These are phyloP conservation scores for Glaciozyma antarctica DNA, from an alignment of 768 basidiomycete species.

Conservation along the genomic window DNA sequence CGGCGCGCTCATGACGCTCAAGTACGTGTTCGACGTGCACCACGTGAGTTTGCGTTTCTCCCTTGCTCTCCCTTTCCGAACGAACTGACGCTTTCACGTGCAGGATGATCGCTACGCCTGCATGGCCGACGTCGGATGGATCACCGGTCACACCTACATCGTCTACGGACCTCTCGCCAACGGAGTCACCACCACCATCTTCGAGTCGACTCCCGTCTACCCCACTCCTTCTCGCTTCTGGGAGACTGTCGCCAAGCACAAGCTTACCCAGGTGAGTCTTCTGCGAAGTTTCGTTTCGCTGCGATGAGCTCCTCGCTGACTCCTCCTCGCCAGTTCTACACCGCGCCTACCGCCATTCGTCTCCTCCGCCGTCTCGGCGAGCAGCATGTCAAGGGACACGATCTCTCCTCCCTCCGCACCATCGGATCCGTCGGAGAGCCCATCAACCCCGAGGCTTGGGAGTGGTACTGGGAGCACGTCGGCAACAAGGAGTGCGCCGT, in stretches of 20 bases:
- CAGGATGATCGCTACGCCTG: conserved; percentile 83
- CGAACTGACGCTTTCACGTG: background rate
- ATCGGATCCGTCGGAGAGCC: conserved; percentile 94
- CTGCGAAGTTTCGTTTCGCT: conserved; percentile 32
- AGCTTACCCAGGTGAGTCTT: conserved; percentile 78
- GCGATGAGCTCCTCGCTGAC: background rate
- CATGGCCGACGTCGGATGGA: conserved; percentile 99
- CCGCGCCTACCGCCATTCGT: conserved; percentile 87
- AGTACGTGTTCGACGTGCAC: conserved; percentile 96
- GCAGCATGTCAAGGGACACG: conserved; percentile 72
- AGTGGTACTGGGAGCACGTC: conserved; percentile 96
- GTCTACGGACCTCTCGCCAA: conserved; percentile 82
- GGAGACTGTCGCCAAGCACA: conserved; percentile 85
- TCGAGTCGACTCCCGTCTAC: conserved; percentile 94
- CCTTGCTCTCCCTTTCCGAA: too few relatives aligned
- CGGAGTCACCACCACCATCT: conserved; percentile 53
- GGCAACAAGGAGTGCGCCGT: conserved; percentile 70
- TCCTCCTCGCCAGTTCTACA: conserved; percentile 65
- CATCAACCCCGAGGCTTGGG: conserved; percentile 98
- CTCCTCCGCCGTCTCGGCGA: conserved; percentile 75
- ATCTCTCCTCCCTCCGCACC: conserved; percentile 71
- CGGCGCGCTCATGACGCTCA: conserved; percentile 80
- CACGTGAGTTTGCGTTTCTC: conserved; percentile 38
- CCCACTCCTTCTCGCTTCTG: conserved; percentile 94
- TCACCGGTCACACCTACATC: conserved; percentile 67